Evolutionary conservation across 2,329 filamentous ascomycete species (phyloP).

Genomic region (Calonectria naviculata): DNA sequence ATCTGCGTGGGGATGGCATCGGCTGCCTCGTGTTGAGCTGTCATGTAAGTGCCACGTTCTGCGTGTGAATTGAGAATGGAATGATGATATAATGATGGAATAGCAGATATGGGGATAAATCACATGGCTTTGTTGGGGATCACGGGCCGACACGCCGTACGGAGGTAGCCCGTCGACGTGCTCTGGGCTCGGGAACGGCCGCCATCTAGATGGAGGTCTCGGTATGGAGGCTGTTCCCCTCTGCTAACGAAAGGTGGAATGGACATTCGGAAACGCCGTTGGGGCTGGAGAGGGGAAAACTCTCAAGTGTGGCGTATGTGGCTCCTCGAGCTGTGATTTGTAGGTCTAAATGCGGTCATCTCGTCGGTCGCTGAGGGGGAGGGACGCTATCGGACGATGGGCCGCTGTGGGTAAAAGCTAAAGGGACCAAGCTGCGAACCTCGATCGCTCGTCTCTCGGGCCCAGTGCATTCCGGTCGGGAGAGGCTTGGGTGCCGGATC

Average conservation of each 20-base stretch:
- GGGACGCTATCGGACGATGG: neutral
- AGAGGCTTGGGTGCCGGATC: neutral
- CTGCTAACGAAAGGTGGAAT: neutral
- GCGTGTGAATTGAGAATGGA: neutral
- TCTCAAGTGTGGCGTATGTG: neutral
- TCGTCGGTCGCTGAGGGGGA: neutral
- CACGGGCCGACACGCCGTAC: neutral
- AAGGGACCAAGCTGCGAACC: neutral
- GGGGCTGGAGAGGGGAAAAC: neutral
- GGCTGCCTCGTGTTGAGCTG: neutral
- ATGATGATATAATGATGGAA: too few relatives aligned
- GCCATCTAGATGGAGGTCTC: neutral
- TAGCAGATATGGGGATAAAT: neutral
- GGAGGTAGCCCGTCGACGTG: neutral
- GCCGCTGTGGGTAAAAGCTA: neutral
- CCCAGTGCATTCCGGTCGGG: neutral
- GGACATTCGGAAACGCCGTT: constrained; percentile 7
- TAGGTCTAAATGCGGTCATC: neutral
- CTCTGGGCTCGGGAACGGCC: neutral
- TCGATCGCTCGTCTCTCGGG: neutral
- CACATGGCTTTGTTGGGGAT: neutral
- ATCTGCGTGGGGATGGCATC: neutral
- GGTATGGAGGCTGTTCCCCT: neutral
- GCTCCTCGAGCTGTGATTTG: neutral
- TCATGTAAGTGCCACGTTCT: neutral